Base-by-base conservation (phyloP, 352 stramenopile species). In the Paralagenidium karlingii region DNA sequence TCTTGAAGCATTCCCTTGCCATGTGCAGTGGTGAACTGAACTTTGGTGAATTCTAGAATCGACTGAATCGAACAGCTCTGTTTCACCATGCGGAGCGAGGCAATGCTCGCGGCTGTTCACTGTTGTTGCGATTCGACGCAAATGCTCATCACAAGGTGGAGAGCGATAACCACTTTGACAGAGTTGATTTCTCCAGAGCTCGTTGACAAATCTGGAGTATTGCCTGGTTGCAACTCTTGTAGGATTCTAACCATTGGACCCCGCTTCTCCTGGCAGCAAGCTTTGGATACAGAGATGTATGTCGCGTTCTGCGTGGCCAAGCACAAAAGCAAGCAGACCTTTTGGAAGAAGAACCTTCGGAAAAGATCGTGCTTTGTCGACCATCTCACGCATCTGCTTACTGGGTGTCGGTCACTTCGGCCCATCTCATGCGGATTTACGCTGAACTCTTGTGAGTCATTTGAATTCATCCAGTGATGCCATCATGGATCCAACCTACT, bases 71-170 rank as follows among this genome's bases (percentile, higher is more conserved):
- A 24, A 73, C 63, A 11, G 48, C 63, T 12, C 43, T 73, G 7
- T 66, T 73, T 42, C 60, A 65, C 12, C 57, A 68, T 41, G 63
- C 58, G 9, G 63, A 73, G 28, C 41, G 56, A 38, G 63, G 63
- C 24, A 70, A 68, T 29, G 30, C 70, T 6, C 39, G 58, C 16
- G 60, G 60, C 0, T 77, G 63, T 12, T 45, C 58, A 37, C 47
- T 70, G 5, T 16, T 73, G 10, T 51, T 71, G 38, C 53, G 53
- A 2, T 59, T 47, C 33, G 47, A 68, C 33, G 50, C 53, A 19
- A 56, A 77, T 16, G 51, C 60, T 10, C 56, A 59, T 11, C 58
- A 70, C 42, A 58, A 64, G 47, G 63, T 61, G 7, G 27, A 26
- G 24, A 26, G 25, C 24, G n/a, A n/a, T n/a, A n/a, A n/a, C n/a